Evolutionary conservation across 2,329 filamentous ascomycete species (phyloP).

Genomic region (Fusarium ramigenum): DNA sequence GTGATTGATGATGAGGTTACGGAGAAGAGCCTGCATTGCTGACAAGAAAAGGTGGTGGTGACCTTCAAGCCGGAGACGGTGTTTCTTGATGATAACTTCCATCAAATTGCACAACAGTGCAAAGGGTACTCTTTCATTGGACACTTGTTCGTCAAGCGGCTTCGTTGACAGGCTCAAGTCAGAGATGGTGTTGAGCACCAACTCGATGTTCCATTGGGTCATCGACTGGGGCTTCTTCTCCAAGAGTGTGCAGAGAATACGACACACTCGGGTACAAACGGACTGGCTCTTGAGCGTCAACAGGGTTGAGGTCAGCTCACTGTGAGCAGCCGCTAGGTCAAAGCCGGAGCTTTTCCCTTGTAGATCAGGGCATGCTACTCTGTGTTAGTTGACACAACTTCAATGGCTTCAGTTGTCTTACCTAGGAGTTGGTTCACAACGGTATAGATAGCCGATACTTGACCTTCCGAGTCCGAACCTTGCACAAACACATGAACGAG

Average conservation of each 20-base stretch:
- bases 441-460: conserved; percentile 56
- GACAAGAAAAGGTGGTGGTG: conserved; percentile 68
- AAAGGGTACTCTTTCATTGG: conserved; percentile 52
- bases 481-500: conserved; percentile 48
- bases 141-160: conserved; percentile 35
- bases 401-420: conserved; percentile 32
- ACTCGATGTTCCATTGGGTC: conserved; percentile 67
- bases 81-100: conserved; percentile 66
- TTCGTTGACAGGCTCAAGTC: conserved; percentile 45
- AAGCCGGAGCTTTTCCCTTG: conserved; percentile 44
- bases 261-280: conserved; percentile 52
- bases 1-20: conserved; percentile 57
- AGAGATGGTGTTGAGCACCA: conserved; percentile 58
- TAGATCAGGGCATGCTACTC: conserved; percentile 45
- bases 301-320: conserved; percentile 51
- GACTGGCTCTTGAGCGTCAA: conserved; percentile 40
- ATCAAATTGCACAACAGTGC: conserved; percentile 62
- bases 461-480: conserved; percentile 49
- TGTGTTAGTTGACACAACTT: conserved; percentile 15
- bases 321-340: conserved; percentile 54
- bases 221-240: conserved; percentile 61
- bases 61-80: conserved; percentile 68
- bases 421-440: conserved; percentile 54
- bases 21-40: conserved; percentile 65
- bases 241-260: conserved; percentile 57